Percentiles rank a stretch among this genome's conserved stretches.
phyloP scores from a whole-genome alignment of 169 alveolate genomes.

The Ichthyophthirius multifiliis region DNA sequence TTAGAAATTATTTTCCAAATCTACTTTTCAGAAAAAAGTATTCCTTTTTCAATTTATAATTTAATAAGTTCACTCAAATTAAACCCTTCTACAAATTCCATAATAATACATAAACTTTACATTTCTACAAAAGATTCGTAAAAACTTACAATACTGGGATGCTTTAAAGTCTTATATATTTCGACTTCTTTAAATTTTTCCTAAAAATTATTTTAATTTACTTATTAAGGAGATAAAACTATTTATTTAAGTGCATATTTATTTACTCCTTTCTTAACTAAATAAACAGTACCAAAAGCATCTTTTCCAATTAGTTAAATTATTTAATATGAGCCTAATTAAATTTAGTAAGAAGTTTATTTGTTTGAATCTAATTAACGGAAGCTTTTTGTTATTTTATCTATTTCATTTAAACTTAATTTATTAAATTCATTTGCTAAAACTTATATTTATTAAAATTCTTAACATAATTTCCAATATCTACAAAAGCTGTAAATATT shows the following conservation, averaged over 20 bases:
- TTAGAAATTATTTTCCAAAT: conserved; percentile 69
- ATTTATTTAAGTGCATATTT: conserved; percentile 76
- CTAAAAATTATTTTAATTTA: conserved; percentile 27
- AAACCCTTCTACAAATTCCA: conserved; percentile 80
- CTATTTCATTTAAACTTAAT: conserved; percentile 37
- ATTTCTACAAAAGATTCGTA: conserved; percentile 68
- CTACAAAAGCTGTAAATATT: conserved; percentile 69
- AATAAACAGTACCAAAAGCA: conserved; percentile 80
- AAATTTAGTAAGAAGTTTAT: conserved; percentile 10
- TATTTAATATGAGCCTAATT: conserved; percentile 54
- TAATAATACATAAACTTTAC: conserved; percentile 65
- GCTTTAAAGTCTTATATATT: conserved; percentile 59
- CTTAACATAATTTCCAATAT: conserved; percentile 71
- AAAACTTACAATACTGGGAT: conserved; percentile 76
- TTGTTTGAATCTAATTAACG: background rate
- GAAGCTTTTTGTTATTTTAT: conserved; percentile 17
- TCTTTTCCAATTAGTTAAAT: conserved; percentile 78
- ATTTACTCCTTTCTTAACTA: conserved; percentile 62
- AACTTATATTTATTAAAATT: conserved; percentile 39
- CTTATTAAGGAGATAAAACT: conserved; percentile 19
- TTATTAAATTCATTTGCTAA: conserved; percentile 50
- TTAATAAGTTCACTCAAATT: conserved; percentile 72
- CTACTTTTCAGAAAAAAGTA: conserved; percentile 65
- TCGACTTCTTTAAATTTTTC: conserved; percentile 67
- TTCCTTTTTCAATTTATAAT: conserved; percentile 61